Conservation (phyloP, 495 filamentous ascomycete genomes). For the Sporormia fimetaria region DNA sequence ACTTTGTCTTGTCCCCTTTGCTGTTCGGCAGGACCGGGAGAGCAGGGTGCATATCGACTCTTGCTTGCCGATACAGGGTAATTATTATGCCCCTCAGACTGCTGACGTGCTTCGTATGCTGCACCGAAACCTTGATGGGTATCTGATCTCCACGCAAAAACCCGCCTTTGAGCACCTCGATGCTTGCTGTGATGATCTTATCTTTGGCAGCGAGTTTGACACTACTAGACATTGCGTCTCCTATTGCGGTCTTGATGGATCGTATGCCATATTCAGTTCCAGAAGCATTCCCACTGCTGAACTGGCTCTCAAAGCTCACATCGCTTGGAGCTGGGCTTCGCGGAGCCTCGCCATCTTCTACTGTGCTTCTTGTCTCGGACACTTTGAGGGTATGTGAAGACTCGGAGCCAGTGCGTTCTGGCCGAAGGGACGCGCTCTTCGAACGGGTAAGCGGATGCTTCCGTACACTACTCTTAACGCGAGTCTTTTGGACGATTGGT, state of each 20-base stretch:
- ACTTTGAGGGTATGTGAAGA: conserved; percentile 16
- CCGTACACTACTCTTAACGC: conserved; percentile 31
- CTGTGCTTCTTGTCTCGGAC: conserved; percentile 20
- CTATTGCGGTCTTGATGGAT: conserved; percentile 13
- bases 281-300: conserved; percentile 41
- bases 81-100: conserved; percentile 87
- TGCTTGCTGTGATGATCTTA: conserved; percentile 76
- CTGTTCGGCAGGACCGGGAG: conserved; percentile 49
- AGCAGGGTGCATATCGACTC: conserved; percentile 76
- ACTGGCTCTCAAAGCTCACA: conserved; percentile 49
- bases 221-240: not conserved
- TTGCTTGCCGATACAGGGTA: conserved; percentile 82
- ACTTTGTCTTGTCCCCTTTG: conserved; percentile 54
- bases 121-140: conserved; percentile 65
- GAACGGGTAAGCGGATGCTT: no score
- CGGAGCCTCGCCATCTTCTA: conserved; percentile 23
- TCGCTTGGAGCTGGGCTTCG: conserved; percentile 48
- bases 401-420: no score
- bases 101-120: conserved; percentile 76
- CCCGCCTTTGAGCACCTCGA: conserved; percentile 70
- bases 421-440: no score
- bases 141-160: conserved; percentile 78
- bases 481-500: conserved; percentile 49
- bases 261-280: conserved; percentile 36
- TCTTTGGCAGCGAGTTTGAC: conserved; percentile 16